Evolutionary conservation across 768 basidiomycete species (phyloP).

Genomic region (Phanerochaete carnosa): DNA sequence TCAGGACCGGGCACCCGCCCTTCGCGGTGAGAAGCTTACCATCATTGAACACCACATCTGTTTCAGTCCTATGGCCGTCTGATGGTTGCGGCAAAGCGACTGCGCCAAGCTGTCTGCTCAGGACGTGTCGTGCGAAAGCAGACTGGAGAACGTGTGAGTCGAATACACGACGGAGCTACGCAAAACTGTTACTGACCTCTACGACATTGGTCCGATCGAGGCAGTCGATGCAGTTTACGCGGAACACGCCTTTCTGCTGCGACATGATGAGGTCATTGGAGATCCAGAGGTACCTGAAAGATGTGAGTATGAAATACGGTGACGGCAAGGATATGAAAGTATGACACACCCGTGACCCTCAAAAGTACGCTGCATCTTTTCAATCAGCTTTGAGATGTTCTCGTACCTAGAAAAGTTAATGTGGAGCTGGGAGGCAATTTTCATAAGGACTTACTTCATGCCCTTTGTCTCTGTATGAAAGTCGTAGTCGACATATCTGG

Average conservation of each 20-base stretch:
- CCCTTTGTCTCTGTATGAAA: slow-evolving; percentile 93
- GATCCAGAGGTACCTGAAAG: slow-evolving; percentile 74
- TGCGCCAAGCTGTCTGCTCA: slow-evolving; percentile 72
- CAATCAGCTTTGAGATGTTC: slow-evolving; percentile 78
- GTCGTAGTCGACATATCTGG: slow-evolving; percentile 81
- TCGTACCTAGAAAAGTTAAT: slow-evolving; percentile 58
- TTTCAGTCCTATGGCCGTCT: slow-evolving; percentile 51
- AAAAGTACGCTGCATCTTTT: slow-evolving; percentile 68
- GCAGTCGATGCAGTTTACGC: slow-evolving; percentile 95
- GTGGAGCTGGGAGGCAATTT: not conserved
- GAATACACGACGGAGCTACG: not conserved
- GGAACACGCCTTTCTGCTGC: slow-evolving; percentile 81
- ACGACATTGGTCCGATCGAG: slow-evolving; percentile 95
- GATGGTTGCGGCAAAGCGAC: slow-evolving; percentile 61
- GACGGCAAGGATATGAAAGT: not conserved
- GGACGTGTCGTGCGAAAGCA: slow-evolving; percentile 82
- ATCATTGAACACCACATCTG: slow-evolving; percentile 78
- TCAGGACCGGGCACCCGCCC: not conserved
- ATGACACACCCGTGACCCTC: slow-evolving; percentile 68
- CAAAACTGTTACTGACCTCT: slow-evolving; percentile 46
- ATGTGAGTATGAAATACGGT: slow-evolving; percentile 1
- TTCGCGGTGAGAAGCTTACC: slow-evolving; percentile 34
- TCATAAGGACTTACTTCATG: slow-evolving; percentile 67
- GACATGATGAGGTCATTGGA: slow-evolving; percentile 68
- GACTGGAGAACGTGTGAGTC: slow-evolving; percentile 48